Evolutionary conservation across 2,329 filamentous ascomycete species (phyloP), one percentile per base, ranked within the genome.

Genomic region (Lachnellula cervina): DNA sequence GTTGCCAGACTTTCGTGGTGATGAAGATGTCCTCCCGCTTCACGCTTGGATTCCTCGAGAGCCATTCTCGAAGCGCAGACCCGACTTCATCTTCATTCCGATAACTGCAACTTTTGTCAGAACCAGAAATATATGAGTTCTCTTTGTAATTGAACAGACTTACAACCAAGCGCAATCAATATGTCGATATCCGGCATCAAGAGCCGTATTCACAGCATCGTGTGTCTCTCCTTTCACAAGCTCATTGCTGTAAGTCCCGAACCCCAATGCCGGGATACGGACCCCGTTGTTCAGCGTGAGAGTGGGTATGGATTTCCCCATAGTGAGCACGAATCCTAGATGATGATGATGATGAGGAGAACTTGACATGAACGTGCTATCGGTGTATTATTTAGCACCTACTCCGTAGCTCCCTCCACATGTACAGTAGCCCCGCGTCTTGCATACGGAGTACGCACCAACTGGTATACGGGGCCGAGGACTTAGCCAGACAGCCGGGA

Each of bases 61-160:
- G 84, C 32, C 87, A 89, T 56, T 88, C 84, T 69, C 82, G 81
- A 52, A 95, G 79, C 11, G 87, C 90, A 68, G 85, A 75, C 59
- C 90, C 90, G 19, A 95, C 89, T 71, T 93, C 89, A 45, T 86
- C 80, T 73, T 96, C 90, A 71, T 95, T 91, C 64, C 78, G 82
- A 73, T 90, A 90, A 74, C 64, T 64, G 48, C 37, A 38, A 23
- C 43, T 9, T 19, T 19, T 21, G 17, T 57, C 5, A 34, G 28
- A 46, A 17, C 8, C 38, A 34, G 32, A 34, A n/a, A 7, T 2
- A 7, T 43, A 25, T 19, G 11, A 13, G 21, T 11, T 19, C n/a
- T 3, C n/a, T 40, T 9, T 43, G 13, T 72, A 78, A 80, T 5
- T 16, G 8, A 52, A 13, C 35, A 44, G 35, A 64, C 65, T 56